Base-by-base conservation (phyloP, 2,329 filamentous ascomycete genomes). In the Botrytis aclada region DNA sequence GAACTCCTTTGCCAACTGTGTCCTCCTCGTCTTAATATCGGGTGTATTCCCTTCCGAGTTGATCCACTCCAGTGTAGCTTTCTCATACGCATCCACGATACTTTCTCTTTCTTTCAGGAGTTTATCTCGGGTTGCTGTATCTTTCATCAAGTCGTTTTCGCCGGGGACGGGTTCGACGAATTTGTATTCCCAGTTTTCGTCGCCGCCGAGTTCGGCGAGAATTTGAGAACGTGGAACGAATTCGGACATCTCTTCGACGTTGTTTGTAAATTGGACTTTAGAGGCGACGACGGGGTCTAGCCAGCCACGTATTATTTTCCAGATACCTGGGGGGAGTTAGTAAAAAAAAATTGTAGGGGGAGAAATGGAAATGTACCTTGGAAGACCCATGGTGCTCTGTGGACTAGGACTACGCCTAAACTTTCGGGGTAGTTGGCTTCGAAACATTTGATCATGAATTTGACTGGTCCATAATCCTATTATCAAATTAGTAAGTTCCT, bases 401-500 rank as follows among this genome's bases (percentile, higher is more conserved):
- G 96, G 54, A 99, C 93, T 63, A 98, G 88, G 4, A 98, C 93
- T 3, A 92, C 88, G 41, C 95, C 96, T 1, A 99, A 87, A 65
- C 90, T 95, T 82, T 99, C 96, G 0, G 96, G 96, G 79, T 98
- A 99, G 82, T 99, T 98, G 74, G 96, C 96, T 84, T 99, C 96
- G 80, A 99, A 99, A 82, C 95, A 97, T 83, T 97, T 97, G 83
- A 99, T 98, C 92, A 99, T 98, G 84, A 98, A 99, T 80, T 97
- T 99, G 73, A 99, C 93, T 1, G 96, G 95, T 0, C 93, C 89
- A 82, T 98, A 98, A 82, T 99, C 96, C 90, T 92, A 72, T 20
- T 16, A 29, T 22, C 22, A 58, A 47, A 73, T 81, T 51, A 80
- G 78, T 51, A 29, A 71, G 60, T 5, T 32, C 22, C 41, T 51